These are phyloP conservation scores for Tuber indicum DNA, from an alignment of 495 filamentous ascomycete genomes.

Conservation along the genomic window DNA sequence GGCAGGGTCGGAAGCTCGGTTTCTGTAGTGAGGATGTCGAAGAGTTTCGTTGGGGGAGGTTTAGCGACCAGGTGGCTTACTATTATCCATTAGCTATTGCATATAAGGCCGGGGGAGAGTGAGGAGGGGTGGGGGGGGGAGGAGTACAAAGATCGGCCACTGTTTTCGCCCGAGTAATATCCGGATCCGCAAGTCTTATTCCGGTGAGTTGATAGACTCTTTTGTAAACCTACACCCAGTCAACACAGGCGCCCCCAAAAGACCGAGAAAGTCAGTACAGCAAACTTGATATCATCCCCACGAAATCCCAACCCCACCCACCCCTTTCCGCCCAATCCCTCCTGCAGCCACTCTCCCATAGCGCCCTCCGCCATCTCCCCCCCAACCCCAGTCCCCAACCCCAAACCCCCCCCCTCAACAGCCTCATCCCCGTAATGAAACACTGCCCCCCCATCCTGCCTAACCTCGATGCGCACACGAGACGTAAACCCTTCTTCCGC, in stretches of 20 bases:
- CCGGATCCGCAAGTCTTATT: constrained; percentile 61
- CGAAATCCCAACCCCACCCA: constrained; percentile 9
- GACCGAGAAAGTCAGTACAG: not conserved
- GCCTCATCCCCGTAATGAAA: constrained; percentile 12
- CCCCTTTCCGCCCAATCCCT: constrained; percentile 13
- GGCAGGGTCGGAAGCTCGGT: constrained; percentile 49
- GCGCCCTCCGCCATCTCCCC: constrained; percentile 20
- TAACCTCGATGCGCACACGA: constrained; percentile 14
- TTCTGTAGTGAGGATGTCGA: constrained; percentile 43
- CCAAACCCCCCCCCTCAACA: constrained; percentile 17
- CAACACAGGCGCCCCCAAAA: constrained; percentile 7
- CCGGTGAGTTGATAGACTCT: constrained; percentile 71
- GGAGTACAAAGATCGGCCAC: constrained; percentile 48
- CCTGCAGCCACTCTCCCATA: constrained; percentile 10
- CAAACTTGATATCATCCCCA: not conserved
- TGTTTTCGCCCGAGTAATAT: constrained; percentile 51
- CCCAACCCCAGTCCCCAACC: not conserved
- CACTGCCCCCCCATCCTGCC: constrained; percentile 5
- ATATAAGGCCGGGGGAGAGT: not conserved
- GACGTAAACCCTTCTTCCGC: not conserved
- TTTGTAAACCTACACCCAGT: constrained; percentile 23
- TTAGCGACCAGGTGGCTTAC: constrained; percentile 51
- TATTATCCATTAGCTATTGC: not conserved
- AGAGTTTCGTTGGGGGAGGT: constrained; percentile 56
- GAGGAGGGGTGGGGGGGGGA: not conserved